Evolutionary conservation across 106 monocot species (phyloP).

Genomic region (Phalaenopsis aphrodite): DNA sequence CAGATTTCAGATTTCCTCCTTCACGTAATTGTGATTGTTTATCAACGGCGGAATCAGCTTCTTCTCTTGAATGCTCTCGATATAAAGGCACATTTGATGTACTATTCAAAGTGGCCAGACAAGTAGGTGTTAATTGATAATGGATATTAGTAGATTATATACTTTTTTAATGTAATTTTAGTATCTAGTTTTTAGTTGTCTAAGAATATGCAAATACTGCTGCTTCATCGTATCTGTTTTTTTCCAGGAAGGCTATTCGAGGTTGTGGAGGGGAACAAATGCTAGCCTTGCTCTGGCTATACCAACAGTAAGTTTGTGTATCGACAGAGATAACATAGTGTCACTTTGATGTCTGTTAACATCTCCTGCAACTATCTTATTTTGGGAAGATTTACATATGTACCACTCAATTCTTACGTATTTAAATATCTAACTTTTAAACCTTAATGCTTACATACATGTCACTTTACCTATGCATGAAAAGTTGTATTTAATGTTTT

Average conservation of each 20-base stretch:
- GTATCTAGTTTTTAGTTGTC: background rate
- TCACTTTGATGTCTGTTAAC: background rate
- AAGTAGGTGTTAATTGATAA: conserved; percentile 26
- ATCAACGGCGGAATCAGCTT: conserved; percentile 38
- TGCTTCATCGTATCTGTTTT: background rate
- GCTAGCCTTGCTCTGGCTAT: conserved; percentile 74
- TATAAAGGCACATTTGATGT: conserved; percentile 87
- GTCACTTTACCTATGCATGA: too few species aligned
- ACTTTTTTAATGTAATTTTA: background rate
- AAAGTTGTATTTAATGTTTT: too few species aligned
- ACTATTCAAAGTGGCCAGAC: conserved; percentile 61
- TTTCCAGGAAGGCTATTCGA: conserved; percentile 78
- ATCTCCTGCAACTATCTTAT: background rate
- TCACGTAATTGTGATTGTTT: conserved; percentile 37
- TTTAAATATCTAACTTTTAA: too few species aligned
- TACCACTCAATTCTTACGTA: too few species aligned
- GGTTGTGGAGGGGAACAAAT: conserved; percentile 92
- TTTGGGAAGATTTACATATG: too few species aligned
- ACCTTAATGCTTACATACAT: too few species aligned
- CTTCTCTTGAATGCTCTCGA: conserved; percentile 53
- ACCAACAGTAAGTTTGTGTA: conserved; percentile 63
- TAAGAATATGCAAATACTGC: background rate
- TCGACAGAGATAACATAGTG: background rate
- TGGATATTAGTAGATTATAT: background rate
- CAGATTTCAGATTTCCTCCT: conserved; percentile 50